These are phyloP conservation scores for Xerocomus amazonicus DNA, from an alignment of 1,284 basidiomycete species.

Conservation along the genomic window DNA sequence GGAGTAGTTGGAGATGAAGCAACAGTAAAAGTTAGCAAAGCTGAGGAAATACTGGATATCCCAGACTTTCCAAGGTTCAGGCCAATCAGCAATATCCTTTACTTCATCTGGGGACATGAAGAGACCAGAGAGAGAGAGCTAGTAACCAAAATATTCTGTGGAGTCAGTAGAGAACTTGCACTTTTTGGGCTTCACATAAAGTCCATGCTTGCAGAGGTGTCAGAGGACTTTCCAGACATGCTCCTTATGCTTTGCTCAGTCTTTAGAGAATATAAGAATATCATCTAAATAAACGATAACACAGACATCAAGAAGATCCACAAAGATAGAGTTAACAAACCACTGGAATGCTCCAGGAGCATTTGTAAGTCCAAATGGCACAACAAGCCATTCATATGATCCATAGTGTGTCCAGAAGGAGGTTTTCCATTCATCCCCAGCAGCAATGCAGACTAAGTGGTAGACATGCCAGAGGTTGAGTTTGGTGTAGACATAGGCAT, in stretches of 20 bases:
- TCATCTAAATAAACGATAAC: background rate
- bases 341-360: background rate
- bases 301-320: background rate
- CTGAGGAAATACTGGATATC: too few species aligned
- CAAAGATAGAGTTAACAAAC: background rate
- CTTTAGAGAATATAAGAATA: background rate
- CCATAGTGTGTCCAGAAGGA: too few species aligned
- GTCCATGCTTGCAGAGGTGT: background rate
- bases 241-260: background rate
- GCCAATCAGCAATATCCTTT: too few species aligned
- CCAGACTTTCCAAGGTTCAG: too few species aligned
- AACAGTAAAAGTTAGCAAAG: too few species aligned
- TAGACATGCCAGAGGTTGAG: too few species aligned
- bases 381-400: background rate
- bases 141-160: too few species aligned
- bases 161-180: background rate
- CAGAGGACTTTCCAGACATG: background rate
- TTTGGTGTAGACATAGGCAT: background rate
- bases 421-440: too few species aligned
- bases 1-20: too few species aligned
- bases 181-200: background rate
- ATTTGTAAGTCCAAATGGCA: background rate
- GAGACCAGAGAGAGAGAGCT: too few species aligned
- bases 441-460: too few species aligned
- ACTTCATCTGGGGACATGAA: too few species aligned